Evolutionary conservation across 768 basidiomycete species (phyloP).

Genomic region (Rhizopogon sp.): DNA sequence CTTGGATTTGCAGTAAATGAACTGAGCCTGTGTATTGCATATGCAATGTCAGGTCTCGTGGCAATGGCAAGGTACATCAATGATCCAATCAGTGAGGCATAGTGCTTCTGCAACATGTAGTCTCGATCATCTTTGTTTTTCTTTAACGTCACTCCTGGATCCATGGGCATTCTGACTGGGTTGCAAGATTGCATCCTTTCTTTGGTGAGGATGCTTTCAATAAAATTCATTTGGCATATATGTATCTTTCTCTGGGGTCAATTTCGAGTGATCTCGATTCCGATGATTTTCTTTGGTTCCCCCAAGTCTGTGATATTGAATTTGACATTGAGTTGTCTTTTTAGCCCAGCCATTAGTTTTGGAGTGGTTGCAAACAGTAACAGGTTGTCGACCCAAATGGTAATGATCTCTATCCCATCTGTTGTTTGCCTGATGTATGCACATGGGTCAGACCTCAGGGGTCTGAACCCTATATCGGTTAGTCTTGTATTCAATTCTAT

Average conservation of each 20-base stretch:
- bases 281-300: constrained; percentile 16
- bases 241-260: not conserved
- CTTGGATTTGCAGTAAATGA: constrained; percentile 5
- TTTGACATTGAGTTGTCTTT: constrained; percentile 6
- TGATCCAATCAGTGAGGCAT: constrained; percentile 9
- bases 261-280: constrained; percentile 17
- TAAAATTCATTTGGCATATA: no score
- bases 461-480: constrained; percentile 13
- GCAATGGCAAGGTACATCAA: constrained; percentile 18
- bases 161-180: not conserved
- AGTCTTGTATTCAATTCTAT: constrained; percentile 16
- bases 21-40: constrained; percentile 1
- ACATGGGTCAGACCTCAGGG: constrained; percentile 16
- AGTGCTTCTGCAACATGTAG: constrained; percentile 7
- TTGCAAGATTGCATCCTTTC: constrained; percentile 4
- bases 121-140: not conserved
- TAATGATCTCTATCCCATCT: constrained; percentile 11
- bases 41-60: constrained; percentile 10
- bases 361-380: constrained; percentile 8
- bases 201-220: no score
- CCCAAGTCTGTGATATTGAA: constrained; percentile 20
- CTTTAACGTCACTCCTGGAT: constrained; percentile 1
- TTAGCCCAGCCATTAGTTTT: not conserved
- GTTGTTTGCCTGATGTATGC: not conserved
- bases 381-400: constrained; percentile 15